These are phyloP conservation scores for Lactuca saligna DNA, from an alignment of 129 eudicot genomes.

Conservation along the genomic window DNA sequence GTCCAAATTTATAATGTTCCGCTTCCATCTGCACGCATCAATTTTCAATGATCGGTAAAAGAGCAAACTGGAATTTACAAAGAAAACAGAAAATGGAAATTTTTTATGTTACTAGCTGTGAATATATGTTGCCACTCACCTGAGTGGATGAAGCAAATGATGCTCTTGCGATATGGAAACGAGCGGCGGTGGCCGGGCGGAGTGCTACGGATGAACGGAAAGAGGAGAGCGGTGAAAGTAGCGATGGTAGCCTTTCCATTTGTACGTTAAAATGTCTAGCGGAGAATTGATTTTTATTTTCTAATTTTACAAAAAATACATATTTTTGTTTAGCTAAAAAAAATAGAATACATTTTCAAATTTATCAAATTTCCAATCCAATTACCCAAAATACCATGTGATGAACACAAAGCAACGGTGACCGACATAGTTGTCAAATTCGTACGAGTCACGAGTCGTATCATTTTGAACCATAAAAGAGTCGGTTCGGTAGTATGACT, in stretches of 20 bases:
- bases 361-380: too few relatives aligned
- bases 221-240: constrained; percentile 24
- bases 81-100: not conserved
- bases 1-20: constrained; percentile 58
- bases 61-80: not conserved
- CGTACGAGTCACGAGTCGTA: too few relatives aligned
- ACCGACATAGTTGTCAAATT: too few relatives aligned
- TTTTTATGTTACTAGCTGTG: not conserved
- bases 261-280: not conserved
- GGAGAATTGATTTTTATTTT: not conserved
- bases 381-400: too few relatives aligned
- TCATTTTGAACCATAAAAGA: too few relatives aligned
- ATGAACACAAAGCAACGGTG: too few relatives aligned
- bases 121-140: constrained; percentile 12
- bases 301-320: not conserved
- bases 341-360: too few relatives aligned
- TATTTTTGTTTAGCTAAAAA: not conserved
- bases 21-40: constrained; percentile 52
- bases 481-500: too few relatives aligned
- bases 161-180: constrained; percentile 28
- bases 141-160: constrained; percentile 34
- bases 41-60: not conserved
- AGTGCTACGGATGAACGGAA: constrained; percentile 24
- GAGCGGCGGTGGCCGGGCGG: constrained; percentile 27
- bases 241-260: constrained; percentile 21